Evolutionary conservation across 176 grass and related monocot genomes (phyloP).

Genomic region (Canna indica): DNA sequence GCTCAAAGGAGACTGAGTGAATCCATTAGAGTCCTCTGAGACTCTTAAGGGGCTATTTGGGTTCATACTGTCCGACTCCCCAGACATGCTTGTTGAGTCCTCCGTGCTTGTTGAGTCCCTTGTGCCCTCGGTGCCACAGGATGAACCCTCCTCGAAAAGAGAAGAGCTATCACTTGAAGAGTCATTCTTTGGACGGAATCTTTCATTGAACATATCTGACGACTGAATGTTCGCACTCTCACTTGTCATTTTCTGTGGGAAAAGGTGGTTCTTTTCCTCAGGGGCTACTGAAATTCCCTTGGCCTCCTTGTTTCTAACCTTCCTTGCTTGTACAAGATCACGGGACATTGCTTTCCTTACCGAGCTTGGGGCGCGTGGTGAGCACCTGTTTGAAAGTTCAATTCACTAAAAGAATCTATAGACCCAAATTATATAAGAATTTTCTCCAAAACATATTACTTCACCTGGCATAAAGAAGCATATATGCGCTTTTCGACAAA

Average conservation of each 20-base stretch:
- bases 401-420: neutral
- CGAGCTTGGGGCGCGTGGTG: constrained; percentile 54
- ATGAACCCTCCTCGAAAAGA: constrained; percentile 58
- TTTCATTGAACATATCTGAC: constrained; percentile 10
- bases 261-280: neutral
- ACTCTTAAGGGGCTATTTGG: neutral
- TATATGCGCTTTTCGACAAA: constrained; percentile 62
- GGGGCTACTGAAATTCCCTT: neutral
- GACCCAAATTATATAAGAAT: neutral
- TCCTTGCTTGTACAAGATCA: constrained; percentile 15
- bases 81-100: constrained; percentile 15
- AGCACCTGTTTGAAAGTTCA: constrained; percentile 37
- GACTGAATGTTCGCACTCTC: constrained; percentile 6
- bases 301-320: constrained; percentile 9
- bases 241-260: constrained; percentile 9
- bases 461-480: constrained; percentile 95
- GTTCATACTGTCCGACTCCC: neutral
- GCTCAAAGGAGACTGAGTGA: neutral
- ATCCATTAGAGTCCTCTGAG: neutral
- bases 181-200: neutral
- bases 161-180: constrained; percentile 57
- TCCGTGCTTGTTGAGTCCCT: constrained; percentile 49
- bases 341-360: constrained; percentile 35
- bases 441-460: neutral
- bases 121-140: constrained; percentile 43